Conservation (phyloP, 208 protist species). For the Trichomonas tenax region DNA sequence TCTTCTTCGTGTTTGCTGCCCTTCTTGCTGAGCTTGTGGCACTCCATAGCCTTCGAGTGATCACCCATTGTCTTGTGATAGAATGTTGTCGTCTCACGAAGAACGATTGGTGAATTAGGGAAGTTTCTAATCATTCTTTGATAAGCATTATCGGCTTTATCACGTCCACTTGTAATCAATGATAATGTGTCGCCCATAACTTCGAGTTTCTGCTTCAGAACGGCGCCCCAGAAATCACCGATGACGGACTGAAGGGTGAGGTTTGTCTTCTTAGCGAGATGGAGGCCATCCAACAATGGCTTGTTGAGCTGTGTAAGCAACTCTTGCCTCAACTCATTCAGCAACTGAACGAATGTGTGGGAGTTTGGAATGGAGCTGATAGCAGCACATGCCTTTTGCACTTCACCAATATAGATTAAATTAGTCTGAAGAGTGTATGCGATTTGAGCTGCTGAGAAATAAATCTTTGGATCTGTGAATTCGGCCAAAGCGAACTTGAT, state of each 20-base stretch:
- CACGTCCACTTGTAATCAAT: background rate
- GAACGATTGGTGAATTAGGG: background rate
- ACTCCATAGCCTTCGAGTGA: background rate
- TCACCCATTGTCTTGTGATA: background rate
- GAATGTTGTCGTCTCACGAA: background rate
- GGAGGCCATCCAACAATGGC: background rate
- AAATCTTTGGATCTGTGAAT: background rate
- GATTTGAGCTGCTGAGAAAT: background rate
- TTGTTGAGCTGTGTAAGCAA: background rate
- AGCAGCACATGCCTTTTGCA: background rate
- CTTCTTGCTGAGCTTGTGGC: background rate
- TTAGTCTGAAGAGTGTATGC: background rate
- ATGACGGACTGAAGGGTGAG: background rate
- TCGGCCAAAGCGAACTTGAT: background rate
- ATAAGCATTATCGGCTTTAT: background rate
- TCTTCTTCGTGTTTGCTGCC: background rate
- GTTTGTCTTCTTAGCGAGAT: background rate
- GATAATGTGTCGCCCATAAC: background rate
- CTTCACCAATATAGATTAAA: background rate
- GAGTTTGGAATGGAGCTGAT: background rate
- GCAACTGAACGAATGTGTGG: background rate
- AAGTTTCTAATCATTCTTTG: background rate
- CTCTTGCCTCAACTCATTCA: background rate
- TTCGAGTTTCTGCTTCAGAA: background rate
- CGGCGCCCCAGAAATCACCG: background rate